A percentile compares a stretch with the other conserved stretches of the same genome.
Evolutionary conservation across 2,329 filamentous ascomycete species (phyloP).

Genomic region (Alternaria postmessia): DNA sequence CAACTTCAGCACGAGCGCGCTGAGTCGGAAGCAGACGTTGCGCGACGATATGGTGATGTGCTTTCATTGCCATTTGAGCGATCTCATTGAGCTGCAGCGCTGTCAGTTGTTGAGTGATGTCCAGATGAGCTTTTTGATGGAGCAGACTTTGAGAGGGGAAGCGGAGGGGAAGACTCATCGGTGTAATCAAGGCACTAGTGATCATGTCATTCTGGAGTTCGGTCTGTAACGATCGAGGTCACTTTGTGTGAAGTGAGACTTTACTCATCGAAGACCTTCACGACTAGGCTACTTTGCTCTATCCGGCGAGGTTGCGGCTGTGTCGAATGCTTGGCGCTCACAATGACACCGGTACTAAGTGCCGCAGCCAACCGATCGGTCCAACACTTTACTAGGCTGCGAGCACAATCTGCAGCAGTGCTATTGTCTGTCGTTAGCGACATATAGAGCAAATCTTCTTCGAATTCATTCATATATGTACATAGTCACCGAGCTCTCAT

Average conservation of each 20-base stretch:
- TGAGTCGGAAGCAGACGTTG: not conserved
- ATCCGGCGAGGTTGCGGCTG: not conserved
- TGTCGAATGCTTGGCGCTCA: not conserved
- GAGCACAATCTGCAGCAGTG: too few relatives aligned
- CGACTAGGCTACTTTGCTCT: too few relatives aligned
- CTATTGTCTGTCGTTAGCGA: too few relatives aligned
- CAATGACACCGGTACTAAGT: not conserved
- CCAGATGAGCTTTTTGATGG: constrained; percentile 17
- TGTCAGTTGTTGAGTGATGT: constrained; percentile 16
- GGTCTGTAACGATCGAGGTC: not conserved
- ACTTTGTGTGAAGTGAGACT: too few relatives aligned
- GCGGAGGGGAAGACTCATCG: constrained; percentile 2
- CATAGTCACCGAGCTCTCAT: too few relatives aligned
- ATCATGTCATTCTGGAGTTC: constrained; percentile 5
- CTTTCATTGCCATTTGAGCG: constrained; percentile 26
- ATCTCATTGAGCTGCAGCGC: constrained; percentile 22
- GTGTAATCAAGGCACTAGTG: constrained; percentile 3
- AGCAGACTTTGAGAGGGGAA: constrained; percentile 11
- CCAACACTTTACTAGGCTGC: too few relatives aligned
- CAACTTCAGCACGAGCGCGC: not conserved
- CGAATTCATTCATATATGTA: too few relatives aligned
- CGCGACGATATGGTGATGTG: constrained; percentile 6
- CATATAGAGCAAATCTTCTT: too few relatives aligned
- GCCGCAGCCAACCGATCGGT: too few relatives aligned
- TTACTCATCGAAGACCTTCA: too few relatives aligned